These are phyloP conservation scores for Pleurotus eryngii DNA, from an alignment of 768 basidiomycete species.

Conservation along the genomic window DNA sequence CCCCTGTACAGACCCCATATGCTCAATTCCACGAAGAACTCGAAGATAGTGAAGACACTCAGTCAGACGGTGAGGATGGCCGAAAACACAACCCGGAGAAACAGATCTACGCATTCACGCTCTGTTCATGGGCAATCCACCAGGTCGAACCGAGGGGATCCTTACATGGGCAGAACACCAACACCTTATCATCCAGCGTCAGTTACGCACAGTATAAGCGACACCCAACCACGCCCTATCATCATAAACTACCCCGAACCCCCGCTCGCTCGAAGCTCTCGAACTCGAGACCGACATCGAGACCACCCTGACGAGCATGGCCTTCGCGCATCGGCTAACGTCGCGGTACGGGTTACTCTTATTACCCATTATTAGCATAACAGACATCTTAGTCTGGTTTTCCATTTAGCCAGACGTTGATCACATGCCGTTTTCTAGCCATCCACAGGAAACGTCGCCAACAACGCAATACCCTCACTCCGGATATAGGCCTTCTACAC, in stretches of 20 bases:
- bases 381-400: not conserved
- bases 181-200: slow-evolving; percentile 1
- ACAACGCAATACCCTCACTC: not conserved
- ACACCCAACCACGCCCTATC: too few species aligned
- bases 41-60: not conserved
- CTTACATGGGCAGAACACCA: slow-evolving; percentile 2
- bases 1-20: not conserved
- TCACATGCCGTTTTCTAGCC: slow-evolving; percentile 1
- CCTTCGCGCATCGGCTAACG: not conserved
- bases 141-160: not conserved
- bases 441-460: not conserved
- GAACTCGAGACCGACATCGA: too few species aligned
- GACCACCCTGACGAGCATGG: not conserved
- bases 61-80: not conserved
- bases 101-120: not conserved
- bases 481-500: not conserved
- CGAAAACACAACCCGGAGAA: not conserved
- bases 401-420: not conserved
- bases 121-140: not conserved
- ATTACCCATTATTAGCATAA: not conserved
- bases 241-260: too few species aligned
- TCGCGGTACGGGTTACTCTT: not conserved
- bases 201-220: not conserved
- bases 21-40: slow-evolving; percentile 3
- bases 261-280: too few species aligned